Conservation (phyloP, 2,329 filamentous ascomycete genomes). For the Parafenestella ontariensis region DNA sequence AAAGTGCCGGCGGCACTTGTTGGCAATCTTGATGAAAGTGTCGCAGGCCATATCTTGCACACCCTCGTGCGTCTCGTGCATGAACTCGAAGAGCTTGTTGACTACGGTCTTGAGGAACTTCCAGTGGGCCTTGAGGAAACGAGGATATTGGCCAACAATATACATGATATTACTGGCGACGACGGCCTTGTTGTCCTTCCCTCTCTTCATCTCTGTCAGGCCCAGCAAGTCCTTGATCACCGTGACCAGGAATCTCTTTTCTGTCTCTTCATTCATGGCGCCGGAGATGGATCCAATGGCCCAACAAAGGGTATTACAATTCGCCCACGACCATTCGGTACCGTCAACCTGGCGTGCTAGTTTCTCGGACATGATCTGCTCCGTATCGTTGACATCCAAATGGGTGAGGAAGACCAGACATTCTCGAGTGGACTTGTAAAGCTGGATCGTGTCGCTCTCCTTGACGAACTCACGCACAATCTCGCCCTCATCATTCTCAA, state of each 20-base stretch:
- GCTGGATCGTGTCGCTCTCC: conserved; percentile 97
- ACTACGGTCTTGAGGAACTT: conserved; percentile 99
- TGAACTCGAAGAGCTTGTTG: conserved; percentile 99
- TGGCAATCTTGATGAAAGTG: conserved; percentile 99
- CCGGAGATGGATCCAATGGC: conserved; percentile 98
- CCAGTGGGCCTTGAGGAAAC: conserved; percentile 98
- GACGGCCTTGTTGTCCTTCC: conserved; percentile 99
- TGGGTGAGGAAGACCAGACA: conserved; percentile 97
- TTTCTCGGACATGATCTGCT: conserved; percentile 99
- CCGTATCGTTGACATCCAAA: conserved; percentile 94
- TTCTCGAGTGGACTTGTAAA: conserved; percentile 98
- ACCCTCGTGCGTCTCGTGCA: conserved; percentile 99
- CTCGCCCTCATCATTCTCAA: conserved; percentile 99
- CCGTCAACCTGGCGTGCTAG: conserved; percentile 93
- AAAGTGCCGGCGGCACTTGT: conserved; percentile 97
- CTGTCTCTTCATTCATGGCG: conserved; percentile 99
- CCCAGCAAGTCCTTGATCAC: conserved; percentile 98
- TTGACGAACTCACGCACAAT: conserved; percentile 99
- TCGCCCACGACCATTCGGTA: conserved; percentile 97
- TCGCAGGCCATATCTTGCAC: conserved; percentile 99
- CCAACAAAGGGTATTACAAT: conserved; percentile 99
- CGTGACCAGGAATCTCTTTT: conserved; percentile 97
- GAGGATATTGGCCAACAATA: conserved; percentile 97
- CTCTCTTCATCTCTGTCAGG: conserved; percentile 97
- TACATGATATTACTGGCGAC: conserved; percentile 99